A percentile compares a stretch with the other conserved stretches of the same genome.
These are phyloP conservation scores for Rhizopogon roseolus DNA, from an alignment of 768 basidiomycete species.

Conservation along the genomic window DNA sequence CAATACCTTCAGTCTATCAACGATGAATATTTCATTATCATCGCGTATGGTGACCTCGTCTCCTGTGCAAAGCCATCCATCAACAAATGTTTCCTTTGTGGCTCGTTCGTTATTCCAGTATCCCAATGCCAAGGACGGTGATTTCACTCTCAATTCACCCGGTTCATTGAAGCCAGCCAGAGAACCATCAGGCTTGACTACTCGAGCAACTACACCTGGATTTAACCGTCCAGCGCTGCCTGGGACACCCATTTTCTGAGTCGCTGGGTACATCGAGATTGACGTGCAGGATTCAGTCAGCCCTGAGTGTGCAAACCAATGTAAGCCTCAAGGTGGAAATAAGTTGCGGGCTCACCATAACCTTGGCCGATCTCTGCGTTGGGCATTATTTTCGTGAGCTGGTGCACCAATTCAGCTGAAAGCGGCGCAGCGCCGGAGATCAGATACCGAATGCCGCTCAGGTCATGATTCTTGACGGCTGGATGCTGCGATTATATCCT, in stretches of 20 bases:
- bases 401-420: slow-evolving; percentile 42
- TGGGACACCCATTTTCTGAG: slow-evolving; percentile 42
- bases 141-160: slow-evolving; percentile 53
- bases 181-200: slow-evolving; percentile 55
- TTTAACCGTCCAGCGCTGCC: slow-evolving; percentile 46
- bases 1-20: slow-evolving; percentile 67
- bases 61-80: slow-evolving; percentile 73
- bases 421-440: slow-evolving; percentile 57
- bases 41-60: slow-evolving; percentile 55
- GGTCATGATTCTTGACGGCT: slow-evolving; percentile 32
- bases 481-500: slow-evolving; percentile 26
- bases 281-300: slow-evolving; percentile 67
- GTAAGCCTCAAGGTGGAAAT: neutral
- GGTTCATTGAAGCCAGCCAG: slow-evolving; percentile 49
- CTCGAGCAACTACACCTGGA: slow-evolving; percentile 50
- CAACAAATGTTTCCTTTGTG: slow-evolving; percentile 62
- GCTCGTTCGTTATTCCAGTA: slow-evolving; percentile 56
- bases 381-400: slow-evolving; percentile 43
- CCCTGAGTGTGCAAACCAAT: slow-evolving; percentile 37
- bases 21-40: slow-evolving; percentile 47
- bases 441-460: slow-evolving; percentile 31
- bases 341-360: slow-evolving; percentile 37
- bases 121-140: slow-evolving; percentile 34
- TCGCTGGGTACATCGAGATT: slow-evolving; percentile 45
- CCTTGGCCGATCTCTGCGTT: slow-evolving; percentile 61